Evolutionary conservation across 1,284 basidiomycete genomes (phyloP), one percentile per base, ranked within the genome.

Genomic region (Ceratobasidium sp.): DNA sequence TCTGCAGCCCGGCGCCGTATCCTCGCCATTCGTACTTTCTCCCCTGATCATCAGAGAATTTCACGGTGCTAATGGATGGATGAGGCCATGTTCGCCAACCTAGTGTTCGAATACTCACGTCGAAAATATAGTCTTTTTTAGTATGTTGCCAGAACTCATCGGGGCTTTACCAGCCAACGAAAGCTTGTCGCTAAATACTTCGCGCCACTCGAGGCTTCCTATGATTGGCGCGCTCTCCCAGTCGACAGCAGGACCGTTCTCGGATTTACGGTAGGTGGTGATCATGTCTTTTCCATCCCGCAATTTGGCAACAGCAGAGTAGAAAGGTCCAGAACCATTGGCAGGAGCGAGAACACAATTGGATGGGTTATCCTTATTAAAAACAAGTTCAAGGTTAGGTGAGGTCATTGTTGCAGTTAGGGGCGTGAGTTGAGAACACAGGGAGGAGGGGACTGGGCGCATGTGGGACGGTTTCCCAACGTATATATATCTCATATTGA

Each of bases 1-100:
- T 64, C 30, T 69, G 57, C 36, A 74, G 71, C 18, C 71, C 71
- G 21, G 71, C 6, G 30, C 71, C 71, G 10, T 61, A 62, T n/a
- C 71, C 74, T 41, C 62, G 65, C 74, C 61, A 74, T 21, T 50
- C 72, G 18, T 74, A 74, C 57, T 58, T 73, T 45, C 71, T 58
- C 5, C 74, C 74, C 41, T 70, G 71, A 18, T 69, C 71, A 52
- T 74, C 71, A 30, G 67, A 72, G 30, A 74, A 74, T 18, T 12
- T 45, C n/a, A 72, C 55, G 34, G 65, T 67, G 34, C 71, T 74
- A 43, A n/a, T 26, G 34, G 16, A n/a, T 34, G 4, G 26, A 14
- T 46, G 3, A 57, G 10, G 10, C 39, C 9, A 48, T 14, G n/a
- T 34, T 14, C 6, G 23, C 18, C 30, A 21, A 70, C 10, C 1